phyloP scores from a whole-genome alignment of 352 stramenopile species.

The Phytopythium sindhum region DNA sequence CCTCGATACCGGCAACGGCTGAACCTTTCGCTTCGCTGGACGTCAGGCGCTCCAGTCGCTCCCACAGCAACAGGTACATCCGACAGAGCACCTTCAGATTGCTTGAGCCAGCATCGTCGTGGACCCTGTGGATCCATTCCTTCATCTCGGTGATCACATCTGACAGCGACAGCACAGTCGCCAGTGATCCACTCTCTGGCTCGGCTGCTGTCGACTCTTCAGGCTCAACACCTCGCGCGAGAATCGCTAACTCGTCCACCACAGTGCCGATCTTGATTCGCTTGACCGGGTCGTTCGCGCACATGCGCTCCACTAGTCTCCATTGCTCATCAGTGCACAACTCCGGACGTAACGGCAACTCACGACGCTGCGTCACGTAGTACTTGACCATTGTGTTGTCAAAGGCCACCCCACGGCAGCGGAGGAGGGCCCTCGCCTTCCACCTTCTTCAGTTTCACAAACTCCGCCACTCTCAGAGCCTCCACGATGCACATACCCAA shows the following conservation, averaged over 20 bases:
- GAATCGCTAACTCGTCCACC: background rate
- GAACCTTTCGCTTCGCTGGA: background rate
- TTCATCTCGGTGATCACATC: background rate
- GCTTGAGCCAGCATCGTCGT: background rate
- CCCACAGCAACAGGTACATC: background rate
- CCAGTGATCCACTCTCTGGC: background rate
- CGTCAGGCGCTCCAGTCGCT: background rate
- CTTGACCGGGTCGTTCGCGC: background rate
- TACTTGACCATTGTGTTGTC: background rate
- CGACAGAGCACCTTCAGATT: background rate
- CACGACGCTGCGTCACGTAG: background rate
- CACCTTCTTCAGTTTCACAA: background rate
- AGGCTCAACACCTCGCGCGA: background rate
- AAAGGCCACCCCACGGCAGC: background rate
- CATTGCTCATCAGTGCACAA: background rate
- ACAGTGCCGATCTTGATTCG: background rate
- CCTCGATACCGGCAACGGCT: background rate
- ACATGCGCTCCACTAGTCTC: background rate
- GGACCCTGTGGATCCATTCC: background rate
- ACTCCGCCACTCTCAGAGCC: background rate
- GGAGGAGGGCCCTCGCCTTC: background rate
- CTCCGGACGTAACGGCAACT: background rate
- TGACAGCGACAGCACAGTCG: background rate
- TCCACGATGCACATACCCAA: background rate
- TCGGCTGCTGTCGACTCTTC: background rate